Conservation (phyloP, 2,329 filamentous ascomycete species). For the Aureobasidium zeae region DNA sequence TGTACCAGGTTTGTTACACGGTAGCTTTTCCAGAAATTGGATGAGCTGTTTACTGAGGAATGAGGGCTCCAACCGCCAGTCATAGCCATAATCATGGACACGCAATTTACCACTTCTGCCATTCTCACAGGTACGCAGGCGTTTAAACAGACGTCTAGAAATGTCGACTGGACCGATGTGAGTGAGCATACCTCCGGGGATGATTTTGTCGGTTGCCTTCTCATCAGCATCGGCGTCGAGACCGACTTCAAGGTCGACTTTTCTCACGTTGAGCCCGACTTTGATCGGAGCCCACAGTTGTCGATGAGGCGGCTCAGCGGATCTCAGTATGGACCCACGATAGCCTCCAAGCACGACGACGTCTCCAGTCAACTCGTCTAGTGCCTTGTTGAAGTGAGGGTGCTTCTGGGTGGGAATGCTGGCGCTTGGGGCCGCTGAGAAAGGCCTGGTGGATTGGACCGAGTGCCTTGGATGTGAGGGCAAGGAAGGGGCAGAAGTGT, state of each 20-base stretch:
- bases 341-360: constrained; percentile 85
- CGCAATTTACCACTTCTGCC: constrained; percentile 60
- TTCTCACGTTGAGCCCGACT: constrained; percentile 80
- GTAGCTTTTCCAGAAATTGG: constrained; percentile 61
- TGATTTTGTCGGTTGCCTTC: constrained; percentile 71
- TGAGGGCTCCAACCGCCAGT: constrained; percentile 82
- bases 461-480: neutral
- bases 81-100: constrained; percentile 86
- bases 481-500: neutral
- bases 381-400: constrained; percentile 45
- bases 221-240: constrained; percentile 74
- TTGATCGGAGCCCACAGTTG: constrained; percentile 93
- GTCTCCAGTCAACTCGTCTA: constrained; percentile 70
- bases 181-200: constrained; percentile 78
- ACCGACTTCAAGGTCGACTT: constrained; percentile 83
- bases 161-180: constrained; percentile 90
- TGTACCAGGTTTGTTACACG: constrained; percentile 57
- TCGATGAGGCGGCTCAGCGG: constrained; percentile 70
- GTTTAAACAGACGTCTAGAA: constrained; percentile 69
- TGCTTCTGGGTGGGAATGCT: constrained; percentile 31
- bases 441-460: constrained; percentile 4
- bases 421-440: constrained; percentile 3
- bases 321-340: constrained; percentile 78
- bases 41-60: constrained; percentile 64
- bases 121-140: constrained; percentile 65